Base-by-base conservation (phyloP, 2,329 filamentous ascomycete genomes). In the Verticillium klebahnii region DNA sequence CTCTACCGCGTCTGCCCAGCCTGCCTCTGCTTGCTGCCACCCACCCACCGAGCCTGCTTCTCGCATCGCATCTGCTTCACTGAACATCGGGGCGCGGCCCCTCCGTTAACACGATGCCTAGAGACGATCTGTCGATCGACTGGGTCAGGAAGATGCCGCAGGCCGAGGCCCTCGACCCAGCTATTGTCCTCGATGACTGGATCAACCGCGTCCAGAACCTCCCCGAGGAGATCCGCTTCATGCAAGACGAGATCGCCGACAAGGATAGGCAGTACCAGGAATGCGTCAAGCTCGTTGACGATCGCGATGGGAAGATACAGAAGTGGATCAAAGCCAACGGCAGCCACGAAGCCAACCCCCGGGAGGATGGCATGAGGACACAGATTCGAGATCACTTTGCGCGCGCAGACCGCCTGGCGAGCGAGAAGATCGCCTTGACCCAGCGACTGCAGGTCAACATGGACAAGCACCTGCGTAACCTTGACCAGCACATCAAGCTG, bases 171-270 rank as follows among this genome's bases (percentile, higher is more conserved):
- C 81, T 86, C 73, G 86, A 89, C 69, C 84, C 85, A 62, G 82
- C 89, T 61, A 80, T 89, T 66, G 87, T 93, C 70, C 85, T 93
- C 68, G 90, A 94, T 73, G 89, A 93, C 74, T 93, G 90, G 81
- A 86, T 89, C 72, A 86, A 89, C 72, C 82, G 79, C 76, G 89
- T 90, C 23, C 87, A 90, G 69, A 95, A 95, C 70, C 82, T 94
- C 32, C 91, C 91, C 64, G 89, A 91, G 65, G 91, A 95, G 76
- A 88, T 95, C 63, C 88, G 89, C 23, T 93, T 93, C 77, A 83
- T 94, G 65, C 89, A 93, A 70, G 91, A 93, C 71, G 91, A 95
- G 76, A 91, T 94, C 65, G 82, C 87, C 70, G 89, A 91, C 72
- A 94, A 93, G 74, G 91, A 96, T 72, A 83, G 85, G 58, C 82